Base-by-base conservation (phyloP, 176 grass and related monocot genomes). In the Ampelocalamus luodianensis region DNA sequence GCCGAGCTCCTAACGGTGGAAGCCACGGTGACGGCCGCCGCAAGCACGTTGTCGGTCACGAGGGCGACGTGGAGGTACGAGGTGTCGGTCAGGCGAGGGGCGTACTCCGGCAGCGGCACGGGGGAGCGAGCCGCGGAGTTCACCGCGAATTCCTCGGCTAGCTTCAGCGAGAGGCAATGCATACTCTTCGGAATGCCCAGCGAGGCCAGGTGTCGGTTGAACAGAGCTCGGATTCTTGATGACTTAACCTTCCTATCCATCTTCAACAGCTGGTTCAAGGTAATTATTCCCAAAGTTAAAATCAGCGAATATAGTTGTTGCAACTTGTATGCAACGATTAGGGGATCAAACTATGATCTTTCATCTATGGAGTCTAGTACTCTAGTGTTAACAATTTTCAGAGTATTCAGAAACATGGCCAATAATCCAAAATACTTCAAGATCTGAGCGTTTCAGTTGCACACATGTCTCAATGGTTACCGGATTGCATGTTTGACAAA, bases 41-140 rank as follows among this genome's bases (percentile, higher is more conserved):
- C 93, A 20, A 99, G 74, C 27, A 99, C 85, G 79, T 99, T 99
- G 67, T 96, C 93, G 3, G 93, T 99, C 39, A 99, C 79, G 71
- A 99, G 59, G 37, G 84, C 92, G 62, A 96, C 66, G 85, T 99
- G 97, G 69, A 96, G 62, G 71, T 72, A 84, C n/a, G 84, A 89
- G 20, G 48, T 53, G 42, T 92, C 90, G 72, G 81, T 85, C 15
- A 99, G 89, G 81, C 84, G 84, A 23, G 92, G 89, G 2, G 92
- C 83, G 77, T 94, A 65, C 79, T 99, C 88, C 53, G 97, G 92
- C 55, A 86, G 84, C 79, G 97, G 97, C 24, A 99, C 85, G 3
- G 92, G 89, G 3, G 90, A 99, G 67, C 97, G 90, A 5, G 93
- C 93, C 54, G 77, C 85, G 12, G 97, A 76, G 88, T 96, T 99